Percentiles rank a stretch among this genome's conserved stretches.
These are phyloP conservation scores for Coemansia interrupta DNA, from an alignment of 192 early-diverging fungal genomes.

Conservation along the genomic window DNA sequence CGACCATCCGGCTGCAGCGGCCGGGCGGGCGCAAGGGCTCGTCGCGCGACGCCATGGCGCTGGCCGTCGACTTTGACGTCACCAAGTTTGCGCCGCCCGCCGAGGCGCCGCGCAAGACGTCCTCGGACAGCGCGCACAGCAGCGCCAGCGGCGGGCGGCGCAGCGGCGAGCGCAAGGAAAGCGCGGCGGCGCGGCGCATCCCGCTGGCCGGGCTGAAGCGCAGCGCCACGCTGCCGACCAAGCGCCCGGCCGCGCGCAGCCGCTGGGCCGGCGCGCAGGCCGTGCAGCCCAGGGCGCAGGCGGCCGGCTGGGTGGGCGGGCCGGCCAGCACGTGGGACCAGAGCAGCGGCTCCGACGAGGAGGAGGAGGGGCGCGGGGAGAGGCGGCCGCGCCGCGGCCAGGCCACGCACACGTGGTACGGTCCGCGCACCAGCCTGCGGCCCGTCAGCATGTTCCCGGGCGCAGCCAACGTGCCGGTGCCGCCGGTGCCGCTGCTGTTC, in stretches of 20 bases:
- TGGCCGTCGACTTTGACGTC: conserved; percentile 50
- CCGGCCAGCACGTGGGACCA: conserved; percentile 39
- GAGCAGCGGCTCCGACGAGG: conserved; percentile 32
- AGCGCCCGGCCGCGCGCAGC: conserved; percentile 19
- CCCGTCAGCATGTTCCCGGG: conserved; percentile 47
- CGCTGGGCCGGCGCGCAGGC: conserved; percentile 37
- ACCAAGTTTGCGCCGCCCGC: neutral
- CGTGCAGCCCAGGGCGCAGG: conserved; percentile 10
- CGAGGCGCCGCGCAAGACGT: neutral
- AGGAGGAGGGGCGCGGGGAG: conserved; percentile 6
- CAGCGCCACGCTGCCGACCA: conserved; percentile 45
- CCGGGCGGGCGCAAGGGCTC: conserved; percentile 49
- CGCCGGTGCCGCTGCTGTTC: conserved; percentile 49
- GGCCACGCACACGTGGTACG: conserved; percentile 46
- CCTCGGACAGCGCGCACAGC: neutral
- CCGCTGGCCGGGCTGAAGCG: conserved; percentile 32
- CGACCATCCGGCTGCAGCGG: conserved; percentile 52
- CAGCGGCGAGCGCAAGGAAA: conserved; percentile 15
- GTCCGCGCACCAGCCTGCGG: conserved; percentile 30
- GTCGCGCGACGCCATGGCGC: conserved; percentile 43
- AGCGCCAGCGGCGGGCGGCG: neutral
- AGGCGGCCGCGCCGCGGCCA: conserved; percentile 16
- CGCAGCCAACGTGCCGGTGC: conserved; percentile 14
- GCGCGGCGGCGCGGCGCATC: conserved; percentile 31
- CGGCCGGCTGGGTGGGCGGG: conserved; percentile 29